A percentile compares a stretch with the other conserved stretches of the same genome.
phyloP scores from a whole-genome alignment of 495 filamentous ascomycete genomes.

The Penicillium argentinense region DNA sequence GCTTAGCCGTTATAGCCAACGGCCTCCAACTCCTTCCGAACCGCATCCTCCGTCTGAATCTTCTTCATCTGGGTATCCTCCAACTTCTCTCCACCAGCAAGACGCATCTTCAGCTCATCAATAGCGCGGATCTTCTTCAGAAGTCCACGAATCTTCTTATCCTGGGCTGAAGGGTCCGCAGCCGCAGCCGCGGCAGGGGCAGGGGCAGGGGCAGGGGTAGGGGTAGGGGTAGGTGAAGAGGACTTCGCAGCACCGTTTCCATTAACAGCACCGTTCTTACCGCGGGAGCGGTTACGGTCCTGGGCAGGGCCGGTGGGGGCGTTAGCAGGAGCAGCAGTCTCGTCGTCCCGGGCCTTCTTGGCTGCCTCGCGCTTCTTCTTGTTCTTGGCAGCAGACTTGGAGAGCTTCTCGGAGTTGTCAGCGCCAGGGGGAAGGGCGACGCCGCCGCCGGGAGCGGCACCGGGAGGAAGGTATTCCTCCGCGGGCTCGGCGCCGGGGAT shows the following conservation, averaged over 20 bases:
- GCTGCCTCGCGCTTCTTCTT: conserved; percentile 95
- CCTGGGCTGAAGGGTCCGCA: conserved; percentile 49
- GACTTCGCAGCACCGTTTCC: conserved; percentile 17
- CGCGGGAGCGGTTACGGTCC: conserved; percentile 35
- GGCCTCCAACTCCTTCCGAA: conserved; percentile 77
- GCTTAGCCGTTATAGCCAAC: conserved; percentile 56
- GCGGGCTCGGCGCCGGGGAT: conserved; percentile 77
- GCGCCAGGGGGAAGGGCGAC: conserved; percentile 56
- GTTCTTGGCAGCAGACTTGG: conserved; percentile 90
- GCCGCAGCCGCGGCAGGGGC: conserved; percentile 27
- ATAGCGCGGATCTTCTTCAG: conserved; percentile 97
- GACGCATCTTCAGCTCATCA: conserved; percentile 94
- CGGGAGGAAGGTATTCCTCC: conserved; percentile 61
- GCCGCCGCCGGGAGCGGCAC: conserved; percentile 69
- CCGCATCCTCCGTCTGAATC: conserved; percentile 81
- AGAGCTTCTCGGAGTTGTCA: conserved; percentile 68
- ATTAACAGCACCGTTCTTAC: conserved; percentile 40
- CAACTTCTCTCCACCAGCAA: conserved; percentile 89
- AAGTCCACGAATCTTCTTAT: conserved; percentile 88
- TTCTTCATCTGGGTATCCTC: conserved; percentile 99
- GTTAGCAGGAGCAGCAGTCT: conserved; percentile 51
- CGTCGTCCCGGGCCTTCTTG: conserved; percentile 84
- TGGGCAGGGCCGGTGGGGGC: conserved; percentile 58
- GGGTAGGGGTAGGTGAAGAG: conserved; percentile 13
- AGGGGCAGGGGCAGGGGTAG: conserved; percentile 15